phyloP scores from a whole-genome alignment of 2,329 filamentous ascomycete genomes.

The Penicillium thymicola region DNA sequence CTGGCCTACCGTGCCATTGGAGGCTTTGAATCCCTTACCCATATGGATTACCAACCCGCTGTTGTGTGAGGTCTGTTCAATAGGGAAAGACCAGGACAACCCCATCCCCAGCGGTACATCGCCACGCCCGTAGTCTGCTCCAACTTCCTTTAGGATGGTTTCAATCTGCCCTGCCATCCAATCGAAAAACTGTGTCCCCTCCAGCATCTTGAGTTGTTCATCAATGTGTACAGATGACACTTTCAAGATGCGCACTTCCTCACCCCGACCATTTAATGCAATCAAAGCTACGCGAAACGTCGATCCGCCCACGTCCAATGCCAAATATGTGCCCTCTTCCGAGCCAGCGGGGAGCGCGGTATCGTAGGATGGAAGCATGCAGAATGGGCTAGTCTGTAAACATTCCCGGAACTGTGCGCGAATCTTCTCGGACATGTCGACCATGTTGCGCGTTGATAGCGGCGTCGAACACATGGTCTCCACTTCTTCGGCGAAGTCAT shows the following conservation, averaged over 20 bases:
- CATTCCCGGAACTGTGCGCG: conserved; percentile 53
- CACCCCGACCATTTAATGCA: conserved; percentile 49
- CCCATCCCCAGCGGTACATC: conserved; percentile 53
- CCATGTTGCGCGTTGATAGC: conserved; percentile 36
- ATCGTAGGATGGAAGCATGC: conserved; percentile 65
- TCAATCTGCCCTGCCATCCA: conserved; percentile 64
- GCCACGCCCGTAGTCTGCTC: conserved; percentile 40
- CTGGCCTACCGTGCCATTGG: conserved; percentile 56
- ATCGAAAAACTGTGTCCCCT: conserved; percentile 60
- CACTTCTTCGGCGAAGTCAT: conserved; percentile 40
- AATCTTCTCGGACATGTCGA: conserved; percentile 45
- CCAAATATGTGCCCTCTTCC: conserved; percentile 59
- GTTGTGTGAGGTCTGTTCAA: conserved; percentile 61
- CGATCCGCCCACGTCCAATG: conserved; percentile 64
- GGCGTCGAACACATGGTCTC: conserved; percentile 38
- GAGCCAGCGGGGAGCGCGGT: conserved; percentile 58
- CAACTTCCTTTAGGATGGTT: conserved; percentile 48
- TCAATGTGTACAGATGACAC: conserved; percentile 57
- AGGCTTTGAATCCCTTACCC: conserved; percentile 64
- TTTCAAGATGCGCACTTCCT: conserved; percentile 54
- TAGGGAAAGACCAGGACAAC: conserved; percentile 64
- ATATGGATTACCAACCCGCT: conserved; percentile 58
- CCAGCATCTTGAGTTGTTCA: conserved; percentile 52
- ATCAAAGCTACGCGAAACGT: conserved; percentile 63
- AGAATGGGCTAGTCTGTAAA: conserved; percentile 55